A percentile compares a stretch with the other conserved stretches of the same genome.
Evolutionary conservation across 2,329 filamentous ascomycete genomes (phyloP).

Genomic region (Claviceps quebecensis): DNA sequence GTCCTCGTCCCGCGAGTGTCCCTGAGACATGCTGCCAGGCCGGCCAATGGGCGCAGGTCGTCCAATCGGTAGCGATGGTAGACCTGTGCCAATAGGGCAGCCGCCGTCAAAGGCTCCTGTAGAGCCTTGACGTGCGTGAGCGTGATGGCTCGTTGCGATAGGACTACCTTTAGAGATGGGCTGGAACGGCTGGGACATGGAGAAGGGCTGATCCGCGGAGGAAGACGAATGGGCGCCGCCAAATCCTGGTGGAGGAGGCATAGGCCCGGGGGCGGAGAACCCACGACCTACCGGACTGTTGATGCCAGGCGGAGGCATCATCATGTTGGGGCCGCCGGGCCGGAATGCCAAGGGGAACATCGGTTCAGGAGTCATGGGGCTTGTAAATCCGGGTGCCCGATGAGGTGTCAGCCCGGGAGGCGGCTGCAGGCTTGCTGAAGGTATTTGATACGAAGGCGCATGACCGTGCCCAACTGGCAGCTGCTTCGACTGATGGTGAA

Average conservation of each 20-base stretch:
- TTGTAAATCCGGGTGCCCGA: constrained; percentile 37
- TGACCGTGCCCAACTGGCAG: constrained; percentile 23
- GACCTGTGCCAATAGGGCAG: constrained; percentile 2
- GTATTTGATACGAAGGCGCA: constrained; percentile 37
- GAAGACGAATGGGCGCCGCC: constrained; percentile 10
- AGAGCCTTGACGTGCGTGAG: constrained; percentile 55
- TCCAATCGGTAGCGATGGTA: constrained; percentile 57
- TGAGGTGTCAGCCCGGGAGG: constrained; percentile 24
- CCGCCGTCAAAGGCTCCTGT: constrained; percentile 46
- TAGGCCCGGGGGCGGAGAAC: constrained; percentile 25
- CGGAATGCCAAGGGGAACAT: constrained; percentile 34
- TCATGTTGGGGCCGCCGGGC: constrained; percentile 27
- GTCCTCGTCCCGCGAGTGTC: constrained; percentile 36
- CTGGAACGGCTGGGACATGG: constrained; percentile 17
- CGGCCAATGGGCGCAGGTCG: constrained; percentile 79
- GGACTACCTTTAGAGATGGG: constrained; percentile 17
- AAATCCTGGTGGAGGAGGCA: constrained; percentile 24
- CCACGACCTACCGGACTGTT: constrained; percentile 28
- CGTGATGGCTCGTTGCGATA: constrained; percentile 25
- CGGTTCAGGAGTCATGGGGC: constrained; percentile 39
- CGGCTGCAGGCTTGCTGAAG: constrained; percentile 41
- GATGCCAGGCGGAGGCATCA: constrained; percentile 38
- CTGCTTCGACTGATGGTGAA: neutral
- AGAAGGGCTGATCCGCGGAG: constrained; percentile 16
- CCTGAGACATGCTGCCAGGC: constrained; percentile 57